Evolutionary conservation across 805 yeast genomes (phyloP), one percentile per base, ranked within the genome.

Genomic region (Candida yuanshanica): DNA sequence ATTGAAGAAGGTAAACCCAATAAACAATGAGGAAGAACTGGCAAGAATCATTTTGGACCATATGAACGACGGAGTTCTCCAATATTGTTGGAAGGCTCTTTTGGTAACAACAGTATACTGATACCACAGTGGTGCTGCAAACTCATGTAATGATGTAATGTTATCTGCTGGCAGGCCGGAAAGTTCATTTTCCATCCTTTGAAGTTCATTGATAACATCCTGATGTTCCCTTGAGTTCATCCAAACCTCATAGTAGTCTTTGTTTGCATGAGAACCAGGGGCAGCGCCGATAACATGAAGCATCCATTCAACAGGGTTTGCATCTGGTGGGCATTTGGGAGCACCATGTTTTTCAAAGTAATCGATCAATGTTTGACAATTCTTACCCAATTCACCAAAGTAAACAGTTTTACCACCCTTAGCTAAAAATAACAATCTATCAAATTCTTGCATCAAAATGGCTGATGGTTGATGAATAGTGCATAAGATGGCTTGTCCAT

Each of bases 281-380:
- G 89, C 88, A 42, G 89, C 89, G 53, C 90, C 89, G 53, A 83
- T 83, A 48, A 81, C 84, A 49, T 83, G 84, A 63, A 88, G 69
- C 95, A 88, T 88, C 95, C 95, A 88, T 66, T 87, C 95, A 12
- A 90, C 91, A 27, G 91, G 93, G 49, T 84, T 84, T 5, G 86
- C 88, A 35, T 70, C 69, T 5, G 69, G 65, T 17, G 90, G 89
- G 64, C 90, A 83, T 42, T 67, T 65, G 22, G 70, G 72, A 34
- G 89, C 77, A 40, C 88, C 89, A 47, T 82, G 62, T 5, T 60
- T 56, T 59, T 83, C 88, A 52, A 83, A 82, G 56, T 83, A 83
- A 40, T 74, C 62, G 43, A 81, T 80, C 66, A 83, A 68, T 4
- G 75, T 68, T 32, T 60, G 56, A 51, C 77, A 79, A 50, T 79